phyloP scores from a whole-genome alignment of 78 protist genomes.

The slime mould (Dictyostelium discoideum) region dicty_2.7 NC_007088.5:6442001-6442500 shows the following conservation, averaged over 20 bases:
- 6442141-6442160: conserved; percentile 66
- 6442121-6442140: conserved; percentile 65
- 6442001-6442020: background rate
- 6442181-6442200: background rate
- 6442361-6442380: background rate
- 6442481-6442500: conserved; percentile 33
- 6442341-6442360: background rate
- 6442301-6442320: background rate
- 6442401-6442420: conserved; percentile 55
- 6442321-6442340: conserved; percentile 19
- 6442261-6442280: background rate
- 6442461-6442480: conserved; percentile 67
- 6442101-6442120: conserved; percentile 75
- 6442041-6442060: conserved; percentile 59
- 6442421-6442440: conserved; percentile 59
- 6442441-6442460: conserved; percentile 36
- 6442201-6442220: background rate
- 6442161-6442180: conserved; percentile 55
- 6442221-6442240: background rate
- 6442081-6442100: conserved; percentile 75
- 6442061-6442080: conserved; percentile 53
- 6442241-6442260: background rate
- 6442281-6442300: background rate
- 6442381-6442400: background rate
- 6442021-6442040: conserved; percentile 54